A percentile compares a stretch with the other conserved stretches of the same genome.
These are phyloP conservation scores for Lyophyllum atratum DNA, from an alignment of 768 basidiomycete species.

Conservation along the genomic window DNA sequence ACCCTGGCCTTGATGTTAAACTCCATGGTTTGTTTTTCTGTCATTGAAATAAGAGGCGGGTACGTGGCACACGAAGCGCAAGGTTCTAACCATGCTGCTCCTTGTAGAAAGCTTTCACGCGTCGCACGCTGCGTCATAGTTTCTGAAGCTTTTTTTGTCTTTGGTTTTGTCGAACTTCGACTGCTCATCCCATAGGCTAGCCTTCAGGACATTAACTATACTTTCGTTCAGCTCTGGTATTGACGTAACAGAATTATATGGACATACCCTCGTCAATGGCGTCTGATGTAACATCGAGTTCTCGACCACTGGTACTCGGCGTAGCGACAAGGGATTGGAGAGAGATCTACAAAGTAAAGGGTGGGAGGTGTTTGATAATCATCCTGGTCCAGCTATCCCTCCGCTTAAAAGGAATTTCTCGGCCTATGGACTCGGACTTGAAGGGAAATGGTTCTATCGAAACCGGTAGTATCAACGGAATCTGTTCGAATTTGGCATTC, in stretches of 20 bases:
- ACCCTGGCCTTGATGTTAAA: conserved; percentile 82
- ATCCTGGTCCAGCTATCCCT: neutral
- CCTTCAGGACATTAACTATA: conserved; percentile 71
- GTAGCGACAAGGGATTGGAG: conserved; percentile 20
- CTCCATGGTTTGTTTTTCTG: conserved; percentile 45
- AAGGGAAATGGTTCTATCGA: neutral
- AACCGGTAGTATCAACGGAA: conserved; percentile 4
- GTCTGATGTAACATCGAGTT: conserved; percentile 48
- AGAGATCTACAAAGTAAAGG: neutral
- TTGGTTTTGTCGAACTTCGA: conserved; percentile 61
- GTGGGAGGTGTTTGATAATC: neutral
- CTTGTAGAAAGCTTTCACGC: conserved; percentile 64
- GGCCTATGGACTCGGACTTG: neutral
- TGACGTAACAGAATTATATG: too few relatives aligned
- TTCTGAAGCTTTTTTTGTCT: conserved; percentile 69
- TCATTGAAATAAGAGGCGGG: neutral
- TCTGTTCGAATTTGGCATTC: neutral
- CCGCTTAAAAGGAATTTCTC: conserved; percentile 8
- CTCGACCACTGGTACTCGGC: conserved; percentile 29
- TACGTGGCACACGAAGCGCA: neutral
- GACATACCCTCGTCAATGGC: conserved; percentile 47
- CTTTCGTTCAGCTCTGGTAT: neutral
- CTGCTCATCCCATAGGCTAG: conserved; percentile 56
- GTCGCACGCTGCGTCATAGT: conserved; percentile 72
- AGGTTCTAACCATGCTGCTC: conserved; percentile 56